These are phyloP conservation scores for Arbutus unedo DNA, from an alignment of 148 eudicot genomes.

Conservation along the genomic window DNA sequence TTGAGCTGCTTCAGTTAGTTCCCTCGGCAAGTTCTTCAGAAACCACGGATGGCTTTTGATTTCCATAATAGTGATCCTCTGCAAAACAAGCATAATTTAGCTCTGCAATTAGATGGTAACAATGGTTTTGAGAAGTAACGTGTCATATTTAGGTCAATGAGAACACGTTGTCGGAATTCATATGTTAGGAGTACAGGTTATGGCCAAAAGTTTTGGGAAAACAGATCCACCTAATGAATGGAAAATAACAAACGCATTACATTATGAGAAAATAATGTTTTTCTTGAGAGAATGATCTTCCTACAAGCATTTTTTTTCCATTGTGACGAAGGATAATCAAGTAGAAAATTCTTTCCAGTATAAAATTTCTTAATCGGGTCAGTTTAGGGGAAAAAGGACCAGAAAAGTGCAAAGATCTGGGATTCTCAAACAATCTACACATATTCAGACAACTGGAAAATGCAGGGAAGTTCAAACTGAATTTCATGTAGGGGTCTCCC, in stretches of 20 bases:
- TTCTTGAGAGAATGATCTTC: neutral
- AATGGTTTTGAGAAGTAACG: neutral
- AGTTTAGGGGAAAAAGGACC: neutral
- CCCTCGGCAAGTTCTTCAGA: constrained; percentile 72
- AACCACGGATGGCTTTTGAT: constrained; percentile 79
- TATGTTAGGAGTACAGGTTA: neutral
- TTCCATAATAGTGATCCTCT: constrained; percentile 66
- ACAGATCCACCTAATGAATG: neutral
- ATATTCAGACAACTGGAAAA: neutral
- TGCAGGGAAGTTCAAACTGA: neutral
- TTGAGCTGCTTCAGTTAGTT: constrained; percentile 64
- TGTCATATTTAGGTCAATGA: neutral
- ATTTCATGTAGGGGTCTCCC: neutral
- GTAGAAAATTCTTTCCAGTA: neutral
- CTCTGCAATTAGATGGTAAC: neutral
- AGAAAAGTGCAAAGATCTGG: no score
- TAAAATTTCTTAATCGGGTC: no score
- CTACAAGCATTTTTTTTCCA: neutral
- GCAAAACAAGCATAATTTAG: constrained; percentile 19
- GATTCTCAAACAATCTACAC: no score
- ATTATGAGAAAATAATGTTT: neutral
- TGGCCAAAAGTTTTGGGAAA: neutral
- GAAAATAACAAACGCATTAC: neutral
- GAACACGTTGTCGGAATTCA: neutral
- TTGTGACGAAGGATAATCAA: neutral